Conservation (phyloP, 345 rosid genomes). For the Clarkia xantiana region DNA sequence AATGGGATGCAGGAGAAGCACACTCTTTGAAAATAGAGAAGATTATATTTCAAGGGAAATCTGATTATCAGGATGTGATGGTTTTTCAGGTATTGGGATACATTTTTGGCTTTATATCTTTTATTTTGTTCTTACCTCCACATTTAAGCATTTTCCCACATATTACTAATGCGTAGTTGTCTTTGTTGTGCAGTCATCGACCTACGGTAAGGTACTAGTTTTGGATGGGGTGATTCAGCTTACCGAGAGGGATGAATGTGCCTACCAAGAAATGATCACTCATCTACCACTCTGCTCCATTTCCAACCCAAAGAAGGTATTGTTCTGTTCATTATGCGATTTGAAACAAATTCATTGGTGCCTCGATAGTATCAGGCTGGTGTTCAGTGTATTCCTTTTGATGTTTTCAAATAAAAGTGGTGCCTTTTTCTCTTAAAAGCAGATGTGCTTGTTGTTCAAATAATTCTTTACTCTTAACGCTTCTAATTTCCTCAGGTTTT, state of each 20-base stretch:
- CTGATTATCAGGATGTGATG: conserved; percentile 29
- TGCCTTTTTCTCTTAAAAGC: no score
- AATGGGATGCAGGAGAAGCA: conserved; percentile 22
- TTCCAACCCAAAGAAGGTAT: conserved; percentile 26
- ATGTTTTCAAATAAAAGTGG: no score
- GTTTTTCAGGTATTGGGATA: conserved; percentile 27
- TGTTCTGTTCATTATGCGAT: no score
- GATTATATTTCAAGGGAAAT: conserved; percentile 29
- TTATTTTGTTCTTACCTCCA: no score
- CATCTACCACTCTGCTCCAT: conserved; percentile 43
- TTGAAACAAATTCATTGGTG: not conserved
- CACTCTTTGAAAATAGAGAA: conserved; percentile 29
- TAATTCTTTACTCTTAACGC: not conserved
- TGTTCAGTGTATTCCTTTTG: no score
- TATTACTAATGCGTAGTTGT: not conserved
- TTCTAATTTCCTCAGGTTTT: conserved; percentile 16
- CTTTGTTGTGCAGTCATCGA: conserved; percentile 14
- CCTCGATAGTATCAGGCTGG: no score
- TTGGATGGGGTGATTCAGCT: conserved; percentile 36
- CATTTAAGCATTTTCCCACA: not conserved
- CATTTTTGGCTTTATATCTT: not conserved
- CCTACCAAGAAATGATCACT: conserved; percentile 42
- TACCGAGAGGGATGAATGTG: conserved; percentile 39
- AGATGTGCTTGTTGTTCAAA: no score
- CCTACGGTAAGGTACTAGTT: conserved; percentile 32